Evolutionary conservation across 257 asterid species (phyloP), one percentile per base, ranked within the genome.

Genomic region (Oldenlandia corymbosa): DNA sequence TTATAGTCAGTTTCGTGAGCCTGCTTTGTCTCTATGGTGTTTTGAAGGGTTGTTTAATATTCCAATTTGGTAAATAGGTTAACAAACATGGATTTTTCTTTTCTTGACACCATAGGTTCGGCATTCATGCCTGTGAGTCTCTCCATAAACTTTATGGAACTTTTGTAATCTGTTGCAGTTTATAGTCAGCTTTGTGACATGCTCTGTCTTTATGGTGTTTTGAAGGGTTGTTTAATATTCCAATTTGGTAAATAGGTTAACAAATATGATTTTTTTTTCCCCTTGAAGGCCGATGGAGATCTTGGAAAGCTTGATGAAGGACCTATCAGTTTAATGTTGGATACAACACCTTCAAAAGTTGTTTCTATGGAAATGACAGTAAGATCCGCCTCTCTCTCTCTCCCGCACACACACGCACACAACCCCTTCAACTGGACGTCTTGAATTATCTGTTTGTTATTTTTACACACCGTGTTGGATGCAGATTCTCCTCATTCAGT

Each of bases 301-400:
- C 76, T 78, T 42, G 96, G 96, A 68, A 93, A 90, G 82, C 90
- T 90, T 77, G 99, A 93, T 66, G 97, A 93, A 74, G 97, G 79
- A 78, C 79, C 97, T 68, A 90, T 96, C 13, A 77, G 76, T 75
- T 83, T 90, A 73, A 81, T 93, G 58, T 85, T 85, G 69, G 99
- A 93, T 83, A 71, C 87, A 57, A 75, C 95, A 24, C 97, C 99
- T 58, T 93, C 99, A 65, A 93, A 90, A 90, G 97, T 90, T 51
- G 91, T 77, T 67, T 90, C 95, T 68, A 78, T 88, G 1, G 99
- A 90, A 84, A 82, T 81, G 81, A 85, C 99, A 14, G 99, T 92
- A 84, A 58, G 97, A 75, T 69, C 72, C 41, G 36, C 36, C 62
- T 58, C 57, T 50, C 16, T 54, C 11, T 11, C 48, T 43, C 16